These are phyloP conservation scores for Penicillium palitans DNA, from an alignment of 2,329 filamentous ascomycete genomes.

Conservation along the genomic window DNA sequence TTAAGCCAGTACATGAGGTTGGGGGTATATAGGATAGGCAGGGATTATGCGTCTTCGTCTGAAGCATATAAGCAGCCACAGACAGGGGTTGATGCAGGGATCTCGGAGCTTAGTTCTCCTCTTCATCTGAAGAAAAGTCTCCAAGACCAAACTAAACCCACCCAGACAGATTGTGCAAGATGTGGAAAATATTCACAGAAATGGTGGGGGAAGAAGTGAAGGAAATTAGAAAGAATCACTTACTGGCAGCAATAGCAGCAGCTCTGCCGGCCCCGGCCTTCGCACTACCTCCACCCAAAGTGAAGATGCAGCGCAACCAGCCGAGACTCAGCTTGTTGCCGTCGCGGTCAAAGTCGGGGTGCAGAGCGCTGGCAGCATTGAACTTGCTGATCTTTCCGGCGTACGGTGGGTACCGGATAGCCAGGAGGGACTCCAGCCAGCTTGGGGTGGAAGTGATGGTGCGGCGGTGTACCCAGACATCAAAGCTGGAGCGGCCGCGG, in stretches of 20 bases:
- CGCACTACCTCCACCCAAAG: slow-evolving; percentile 43
- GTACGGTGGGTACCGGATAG: slow-evolving; percentile 63
- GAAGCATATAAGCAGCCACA: neutral
- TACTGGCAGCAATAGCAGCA: slow-evolving; percentile 40
- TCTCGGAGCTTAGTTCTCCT: slow-evolving; percentile 10
- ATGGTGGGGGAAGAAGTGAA: neutral
- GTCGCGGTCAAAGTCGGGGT: slow-evolving; percentile 62
- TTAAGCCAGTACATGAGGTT: slow-evolving; percentile 1
- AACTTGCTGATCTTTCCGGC: slow-evolving; percentile 56
- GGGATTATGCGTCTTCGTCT: neutral
- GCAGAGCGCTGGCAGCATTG: slow-evolving; percentile 51
- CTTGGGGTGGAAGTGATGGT: slow-evolving; percentile 59
- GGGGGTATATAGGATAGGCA: slow-evolving; percentile 17
- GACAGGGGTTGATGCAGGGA: neutral
- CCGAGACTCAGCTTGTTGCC: slow-evolving; percentile 47
- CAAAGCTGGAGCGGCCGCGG: slow-evolving; percentile 69
- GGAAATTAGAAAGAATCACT: slow-evolving; percentile 29
- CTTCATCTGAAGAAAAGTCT: slow-evolving; percentile 15
- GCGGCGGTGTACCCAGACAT: slow-evolving; percentile 62
- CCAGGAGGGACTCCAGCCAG: slow-evolving; percentile 60
- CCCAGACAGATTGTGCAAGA: slow-evolving; percentile 3
- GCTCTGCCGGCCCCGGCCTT: slow-evolving; percentile 40
- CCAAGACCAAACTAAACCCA: neutral
- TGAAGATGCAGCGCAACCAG: slow-evolving; percentile 43
- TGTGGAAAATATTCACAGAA: neutral